Evolutionary conservation across 148 eudicot species (phyloP).

Genomic region (Camellia lanceoleosa): DNA sequence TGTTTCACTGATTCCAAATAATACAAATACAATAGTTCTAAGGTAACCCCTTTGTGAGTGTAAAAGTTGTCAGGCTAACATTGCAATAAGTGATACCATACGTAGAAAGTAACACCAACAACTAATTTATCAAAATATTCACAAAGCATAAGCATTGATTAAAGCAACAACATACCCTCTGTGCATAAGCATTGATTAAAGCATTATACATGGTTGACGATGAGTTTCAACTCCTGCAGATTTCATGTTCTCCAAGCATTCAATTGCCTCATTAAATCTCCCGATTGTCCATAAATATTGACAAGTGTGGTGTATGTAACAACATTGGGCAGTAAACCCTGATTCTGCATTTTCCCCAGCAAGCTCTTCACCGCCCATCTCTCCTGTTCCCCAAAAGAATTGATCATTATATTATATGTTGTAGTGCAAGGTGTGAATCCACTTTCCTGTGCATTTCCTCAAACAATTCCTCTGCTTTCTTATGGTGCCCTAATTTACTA

Average conservation of each 20-base stretch:
- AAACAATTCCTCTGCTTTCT: slow-evolving; percentile 71
- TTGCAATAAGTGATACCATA: neutral
- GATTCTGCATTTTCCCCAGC: slow-evolving; percentile 77
- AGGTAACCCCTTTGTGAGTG: neutral
- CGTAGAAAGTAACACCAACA: neutral
- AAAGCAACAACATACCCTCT: slow-evolving; percentile 51
- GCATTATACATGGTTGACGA: slow-evolving; percentile 92
- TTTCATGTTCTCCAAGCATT: slow-evolving; percentile 94
- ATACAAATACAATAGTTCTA: neutral
- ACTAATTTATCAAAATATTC: neutral
- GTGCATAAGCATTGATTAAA: slow-evolving; percentile 95
- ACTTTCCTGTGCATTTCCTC: slow-evolving; percentile 69
- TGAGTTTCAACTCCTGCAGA: slow-evolving; percentile 82
- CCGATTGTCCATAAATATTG: slow-evolving; percentile 82
- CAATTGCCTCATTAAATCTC: slow-evolving; percentile 83
- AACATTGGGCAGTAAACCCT: slow-evolving; percentile 80
- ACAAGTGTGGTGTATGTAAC: slow-evolving; percentile 89
- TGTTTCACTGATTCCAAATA: neutral
- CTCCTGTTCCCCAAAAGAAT: slow-evolving; percentile 79
- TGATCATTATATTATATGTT: slow-evolving; percentile 88
- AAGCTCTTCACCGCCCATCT: slow-evolving; percentile 69
- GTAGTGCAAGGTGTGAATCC: slow-evolving; percentile 74
- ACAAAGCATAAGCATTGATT: slow-evolving; percentile 82
- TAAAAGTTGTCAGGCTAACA: neutral
- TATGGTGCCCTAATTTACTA: slow-evolving; percentile 70